Base-by-base conservation (phyloP, 805 yeast genomes). In the Candida silvicultrix region DNA sequence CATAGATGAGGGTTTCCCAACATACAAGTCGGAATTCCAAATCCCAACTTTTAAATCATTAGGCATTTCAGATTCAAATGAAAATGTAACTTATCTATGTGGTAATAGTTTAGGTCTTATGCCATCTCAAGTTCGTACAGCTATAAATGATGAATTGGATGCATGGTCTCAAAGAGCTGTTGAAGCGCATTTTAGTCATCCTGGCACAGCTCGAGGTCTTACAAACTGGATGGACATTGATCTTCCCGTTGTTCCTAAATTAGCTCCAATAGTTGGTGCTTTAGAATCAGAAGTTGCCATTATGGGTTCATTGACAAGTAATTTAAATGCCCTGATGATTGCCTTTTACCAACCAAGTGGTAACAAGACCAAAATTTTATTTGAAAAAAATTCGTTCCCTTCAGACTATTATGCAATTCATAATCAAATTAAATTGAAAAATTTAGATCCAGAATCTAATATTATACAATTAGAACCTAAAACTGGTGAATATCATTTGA, bases 61-160 rank as follows among this genome's bases (percentile, higher is more conserved):
- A 52, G 90, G 85, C 0, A 55, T 49, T 8, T 37, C 47, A 20
- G 25, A 23, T 6, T 22, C 41, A 5, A 40, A 43, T 34, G 32
- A 40, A 9, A 52, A 56, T 23, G 49, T 54, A 9, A 69, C 75
- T 20, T 92, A 90, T 60, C 69, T 90, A 41, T 89, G 96, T 65
- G 98, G 98, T 2, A 92, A 90, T 68, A 88, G 96, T n/a, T 76
- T 90, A 7, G 98, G 98, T 0, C 67, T 90, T 48, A 85, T 89
- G 90, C 97, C 98, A 0, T 69, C 65, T 43, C 59, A 69, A 8
- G 81, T 90, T 0, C 68, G 77, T 31, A 51, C 53, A 7, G 85
- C 85, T 15, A 68, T 90, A 15, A 64, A 65, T 42, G 73, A 69
- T 37, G 97, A 90, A 63, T 67, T 90, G 42, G 76, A 80, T 52